Base-by-base conservation (phyloP, 805 yeast genomes). In the Jamesozyma rosinii region DNA sequence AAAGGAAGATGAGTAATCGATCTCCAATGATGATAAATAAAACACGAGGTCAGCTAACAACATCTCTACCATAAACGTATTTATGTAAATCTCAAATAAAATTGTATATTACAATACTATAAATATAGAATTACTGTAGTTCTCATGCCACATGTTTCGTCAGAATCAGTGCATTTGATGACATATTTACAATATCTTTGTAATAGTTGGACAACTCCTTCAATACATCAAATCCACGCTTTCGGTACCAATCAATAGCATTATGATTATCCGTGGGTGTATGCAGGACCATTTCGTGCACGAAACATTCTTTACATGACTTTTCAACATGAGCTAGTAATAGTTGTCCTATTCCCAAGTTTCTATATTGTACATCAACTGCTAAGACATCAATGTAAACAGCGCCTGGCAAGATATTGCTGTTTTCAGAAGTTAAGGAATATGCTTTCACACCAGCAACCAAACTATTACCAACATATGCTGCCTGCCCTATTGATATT, bases 381-480 rank as follows among this genome's bases (percentile, higher is more conserved):
- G 81, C 86, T 21, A 83, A 57, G 0, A 81, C 69, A 58, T 81
- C 83, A 22, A 83, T 71, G 58, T 82, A 81, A 1, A 82, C 69
- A 8, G 72, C 69, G 38, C 71, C 69, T 4, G 84, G 81, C 3
- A 35, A 47, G 14, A 57, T 49, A 1, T 53, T 57, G 2, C 58
- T 67, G 2, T 68, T 51, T 6, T 63, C 66, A 34, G 68, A 65
- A 11, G 64, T 50, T 14, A 75, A 67, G 44, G 71, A 70, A 42
- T 72, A 63, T 44, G 83, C 82, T 46, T 79, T 77, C 40, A 86
- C 66, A 2, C 79, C 81, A 14, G 92, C 95, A 4, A 86, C 89
- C 9, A 95, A 85, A 4, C 82, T 74, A 53, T 82, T 94, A 37
- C 81, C 74, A 61, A 71, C 81, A 63, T 3, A 4, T 19, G 24